Evolutionary conservation across 2,329 filamentous ascomycete genomes (phyloP).

Genomic region (Aspergillus cejpii): DNA sequence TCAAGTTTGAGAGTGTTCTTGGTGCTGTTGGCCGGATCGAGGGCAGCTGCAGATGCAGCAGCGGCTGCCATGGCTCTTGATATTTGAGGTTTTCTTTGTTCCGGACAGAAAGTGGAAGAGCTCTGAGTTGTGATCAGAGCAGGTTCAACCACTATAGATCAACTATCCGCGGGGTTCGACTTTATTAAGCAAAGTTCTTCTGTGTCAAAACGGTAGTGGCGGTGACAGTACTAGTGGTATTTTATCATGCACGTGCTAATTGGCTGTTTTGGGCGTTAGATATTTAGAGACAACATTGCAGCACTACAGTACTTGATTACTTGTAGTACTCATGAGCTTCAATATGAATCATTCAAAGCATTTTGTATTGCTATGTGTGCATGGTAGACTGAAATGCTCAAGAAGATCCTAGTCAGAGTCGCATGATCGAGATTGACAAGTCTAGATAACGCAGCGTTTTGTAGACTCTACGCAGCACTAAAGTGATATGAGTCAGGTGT

Average conservation of each 20-base stretch:
- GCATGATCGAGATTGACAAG: too few species aligned
- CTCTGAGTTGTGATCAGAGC: conserved; percentile 10
- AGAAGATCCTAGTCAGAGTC: too few species aligned
- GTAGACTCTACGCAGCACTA: background rate
- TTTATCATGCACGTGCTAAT: background rate
- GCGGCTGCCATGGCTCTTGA: conserved; percentile 37
- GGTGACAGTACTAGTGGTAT: background rate
- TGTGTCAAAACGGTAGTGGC: conserved; percentile 3
- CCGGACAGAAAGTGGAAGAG: conserved; percentile 19
- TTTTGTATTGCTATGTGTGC: too few species aligned
- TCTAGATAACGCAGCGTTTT: background rate
- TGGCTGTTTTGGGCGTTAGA: background rate
- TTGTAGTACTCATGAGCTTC: too few species aligned
- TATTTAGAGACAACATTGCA: too few species aligned
- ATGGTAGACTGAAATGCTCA: too few species aligned
- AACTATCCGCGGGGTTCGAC: conserved; percentile 17
- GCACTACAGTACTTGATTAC: background rate
- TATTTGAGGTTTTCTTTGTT: conserved; percentile 20
- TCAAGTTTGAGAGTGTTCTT: conserved; percentile 61
- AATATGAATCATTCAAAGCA: too few species aligned
- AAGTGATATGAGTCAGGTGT: background rate
- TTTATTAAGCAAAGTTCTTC: conserved; percentile 10
- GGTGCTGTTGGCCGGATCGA: conserved; percentile 49
- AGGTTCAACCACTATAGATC: conserved; percentile 7
- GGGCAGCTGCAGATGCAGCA: conserved; percentile 49